phyloP scores from a whole-genome alignment of 345 rosid genomes.

The Populus alba region DNA sequence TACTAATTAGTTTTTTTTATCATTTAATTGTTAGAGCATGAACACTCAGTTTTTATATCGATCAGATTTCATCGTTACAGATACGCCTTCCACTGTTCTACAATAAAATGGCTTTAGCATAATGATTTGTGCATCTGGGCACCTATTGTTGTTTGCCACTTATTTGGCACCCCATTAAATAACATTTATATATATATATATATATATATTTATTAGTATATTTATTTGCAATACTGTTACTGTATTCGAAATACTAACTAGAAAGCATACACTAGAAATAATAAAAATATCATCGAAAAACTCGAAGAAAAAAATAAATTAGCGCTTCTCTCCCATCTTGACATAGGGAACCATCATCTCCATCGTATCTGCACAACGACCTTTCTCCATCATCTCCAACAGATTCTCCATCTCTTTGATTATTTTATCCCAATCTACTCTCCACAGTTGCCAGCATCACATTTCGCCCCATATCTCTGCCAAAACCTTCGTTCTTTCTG shows the following conservation, averaged over 20 bases:
- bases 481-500: too few species aligned
- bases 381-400: not conserved
- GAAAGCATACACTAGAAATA: too few species aligned
- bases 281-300: too few species aligned
- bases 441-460: too few species aligned
- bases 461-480: too few species aligned
- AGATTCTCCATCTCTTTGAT: too few species aligned
- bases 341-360: not conserved
- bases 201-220: too few species aligned
- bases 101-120: not conserved
- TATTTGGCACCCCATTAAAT: not conserved
- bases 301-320: too few species aligned
- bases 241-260: too few species aligned
- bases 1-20: not conserved
- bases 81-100: not conserved
- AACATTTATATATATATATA: not conserved
- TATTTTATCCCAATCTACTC: too few species aligned
- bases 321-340: too few species aligned
- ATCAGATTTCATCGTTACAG: not conserved
- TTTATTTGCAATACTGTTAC: too few species aligned
- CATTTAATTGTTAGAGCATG: not conserved
- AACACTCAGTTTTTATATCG: not conserved
- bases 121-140: not conserved
- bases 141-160: not conserved
- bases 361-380: not conserved